A percentile compares a stretch with the other conserved stretches of the same genome.
phyloP scores from a whole-genome alignment of 2,329 filamentous ascomycete genomes.

The Diaporthe ilicicola region DNA sequence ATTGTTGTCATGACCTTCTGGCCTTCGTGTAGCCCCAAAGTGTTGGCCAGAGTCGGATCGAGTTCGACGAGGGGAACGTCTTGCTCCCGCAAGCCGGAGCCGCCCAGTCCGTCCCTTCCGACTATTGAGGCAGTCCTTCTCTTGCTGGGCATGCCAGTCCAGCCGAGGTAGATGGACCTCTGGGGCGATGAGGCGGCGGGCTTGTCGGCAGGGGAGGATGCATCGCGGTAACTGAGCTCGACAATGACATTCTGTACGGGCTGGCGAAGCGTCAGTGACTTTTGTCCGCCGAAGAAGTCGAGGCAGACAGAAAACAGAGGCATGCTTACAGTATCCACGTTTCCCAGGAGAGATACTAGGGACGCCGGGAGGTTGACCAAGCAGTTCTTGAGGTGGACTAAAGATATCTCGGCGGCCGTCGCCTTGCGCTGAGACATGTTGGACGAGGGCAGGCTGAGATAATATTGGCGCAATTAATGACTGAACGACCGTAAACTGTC shows the following conservation, averaged over 20 bases:
- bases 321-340: conserved; percentile 82
- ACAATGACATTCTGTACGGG: conserved; percentile 95
- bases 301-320: conserved; percentile 5
- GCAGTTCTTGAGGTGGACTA: conserved; percentile 92
- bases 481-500: no score
- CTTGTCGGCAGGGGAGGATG: conserved; percentile 52
- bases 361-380: conserved; percentile 90
- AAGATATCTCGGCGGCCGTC: conserved; percentile 81
- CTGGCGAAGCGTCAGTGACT: conserved; percentile 53
- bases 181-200: conserved; percentile 56
- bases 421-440: conserved; percentile 51
- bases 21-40: conserved; percentile 80
- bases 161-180: conserved; percentile 86
- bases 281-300: no score
- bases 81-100: conserved; percentile 71
- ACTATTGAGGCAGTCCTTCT: conserved; percentile 78
- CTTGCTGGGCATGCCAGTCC: conserved; percentile 98
- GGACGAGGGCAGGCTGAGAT: conserved; percentile 3
- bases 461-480: not conserved
- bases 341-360: conserved; percentile 84
- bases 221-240: conserved; percentile 81
- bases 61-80: conserved; percentile 84
- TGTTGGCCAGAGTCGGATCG: conserved; percentile 82
- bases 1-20: conserved; percentile 78
- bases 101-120: conserved; percentile 75